Conservation (phyloP, 2,329 filamentous ascomycete species). For the Hawksworthiomyces lignivorus region DNA sequence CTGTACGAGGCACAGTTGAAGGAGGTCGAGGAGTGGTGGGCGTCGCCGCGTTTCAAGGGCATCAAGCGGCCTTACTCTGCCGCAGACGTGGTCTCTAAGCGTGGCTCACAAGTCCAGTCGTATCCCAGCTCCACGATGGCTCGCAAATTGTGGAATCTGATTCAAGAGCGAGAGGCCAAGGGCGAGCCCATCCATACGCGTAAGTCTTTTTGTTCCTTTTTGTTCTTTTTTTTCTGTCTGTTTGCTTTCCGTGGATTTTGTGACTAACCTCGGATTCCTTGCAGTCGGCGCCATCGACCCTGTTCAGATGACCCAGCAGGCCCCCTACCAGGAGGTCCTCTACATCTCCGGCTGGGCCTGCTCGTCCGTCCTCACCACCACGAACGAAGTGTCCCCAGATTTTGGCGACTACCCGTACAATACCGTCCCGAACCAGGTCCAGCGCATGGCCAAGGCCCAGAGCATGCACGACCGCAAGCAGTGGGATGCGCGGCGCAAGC, state of each 20-base stretch:
- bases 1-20: conserved; percentile 77
- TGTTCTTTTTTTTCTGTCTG: not conserved
- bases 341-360: conserved; percentile 98
- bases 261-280: not conserved
- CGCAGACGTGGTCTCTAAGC: conserved; percentile 86
- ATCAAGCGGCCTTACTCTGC: conserved; percentile 90
- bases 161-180: conserved; percentile 67
- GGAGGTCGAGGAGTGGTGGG: conserved; percentile 88
- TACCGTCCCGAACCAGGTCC: conserved; percentile 95
- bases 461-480: conserved; percentile 95
- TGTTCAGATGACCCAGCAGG: conserved; percentile 99
- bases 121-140: conserved; percentile 95
- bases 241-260: not conserved
- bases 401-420: conserved; percentile 99
- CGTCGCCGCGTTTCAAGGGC: conserved; percentile 71
- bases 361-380: conserved; percentile 83
- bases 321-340: conserved; percentile 87
- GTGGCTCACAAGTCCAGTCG: conserved; percentile 75
- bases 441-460: conserved; percentile 92
- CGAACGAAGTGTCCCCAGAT: conserved; percentile 95
- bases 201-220: conserved; percentile 33
- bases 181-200: conserved; percentile 91
- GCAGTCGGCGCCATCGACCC: conserved; percentile 95
- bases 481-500: conserved; percentile 75
- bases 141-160: conserved; percentile 82